Conservation (phyloP, 1,139 yeast species). For the Kurtzmaniella quercitrusa region DNA sequence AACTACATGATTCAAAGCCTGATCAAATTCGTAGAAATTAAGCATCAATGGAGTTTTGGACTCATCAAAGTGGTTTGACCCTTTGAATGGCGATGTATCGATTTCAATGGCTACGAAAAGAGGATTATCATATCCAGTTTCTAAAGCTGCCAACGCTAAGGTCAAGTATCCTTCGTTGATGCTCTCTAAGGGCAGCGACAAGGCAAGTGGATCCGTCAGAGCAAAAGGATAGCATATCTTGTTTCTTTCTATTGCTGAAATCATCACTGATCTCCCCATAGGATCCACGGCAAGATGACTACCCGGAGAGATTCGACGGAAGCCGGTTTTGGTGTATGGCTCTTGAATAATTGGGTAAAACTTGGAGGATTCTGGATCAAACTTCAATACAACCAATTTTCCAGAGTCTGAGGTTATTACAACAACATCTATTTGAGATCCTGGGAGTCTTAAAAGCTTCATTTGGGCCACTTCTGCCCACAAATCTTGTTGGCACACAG, state of each 20-base stretch:
- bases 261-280: conserved; percentile 63
- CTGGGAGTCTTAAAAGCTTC: conserved; percentile 48
- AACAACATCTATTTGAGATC: conserved; percentile 51
- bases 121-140: conserved; percentile 80
- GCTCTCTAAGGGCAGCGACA: conserved; percentile 66
- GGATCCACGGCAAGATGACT: conserved; percentile 73
- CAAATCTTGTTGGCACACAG: conserved; percentile 39
- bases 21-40: conserved; percentile 75
- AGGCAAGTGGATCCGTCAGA: conserved; percentile 1
- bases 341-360: conserved; percentile 57
- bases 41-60: conserved; percentile 24
- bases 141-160: conserved; percentile 54
- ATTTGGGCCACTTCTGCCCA: conserved; percentile 61
- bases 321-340: conserved; percentile 71
- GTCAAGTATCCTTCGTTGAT: conserved; percentile 51
- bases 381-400: conserved; percentile 54
- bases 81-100: conserved; percentile 31
- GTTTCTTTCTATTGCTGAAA: conserved; percentile 69
- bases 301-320: conserved; percentile 75
- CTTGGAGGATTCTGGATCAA: conserved; percentile 28
- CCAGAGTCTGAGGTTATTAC: conserved; percentile 85
- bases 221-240: conserved; percentile 54
- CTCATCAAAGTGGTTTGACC: conserved; percentile 16
- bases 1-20: conserved; percentile 76
- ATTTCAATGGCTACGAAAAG: conserved; percentile 73